Percentiles rank a stretch among this genome's conserved stretches.
These are phyloP conservation scores for Mucor velutinosus DNA, from an alignment of 371 early-diverging fungal genomes.

Conservation along the genomic window DNA sequence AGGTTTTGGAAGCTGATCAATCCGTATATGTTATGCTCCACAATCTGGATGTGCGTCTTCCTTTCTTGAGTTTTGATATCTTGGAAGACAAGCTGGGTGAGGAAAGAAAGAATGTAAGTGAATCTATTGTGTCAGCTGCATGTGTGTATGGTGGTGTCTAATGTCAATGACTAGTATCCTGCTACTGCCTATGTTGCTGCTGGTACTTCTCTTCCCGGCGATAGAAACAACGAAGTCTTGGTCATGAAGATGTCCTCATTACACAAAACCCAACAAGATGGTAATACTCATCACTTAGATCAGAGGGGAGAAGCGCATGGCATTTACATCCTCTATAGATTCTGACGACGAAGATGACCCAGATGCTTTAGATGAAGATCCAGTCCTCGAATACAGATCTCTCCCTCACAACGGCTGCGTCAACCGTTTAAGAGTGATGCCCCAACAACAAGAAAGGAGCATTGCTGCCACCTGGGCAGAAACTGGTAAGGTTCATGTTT, in stretches of 20 bases:
- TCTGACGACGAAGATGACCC: constrained; percentile 81
- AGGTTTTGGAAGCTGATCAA: constrained; percentile 92
- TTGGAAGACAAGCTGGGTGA: constrained; percentile 83
- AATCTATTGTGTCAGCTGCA: neutral
- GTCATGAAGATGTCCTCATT: constrained; percentile 94
- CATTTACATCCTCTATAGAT: constrained; percentile 29
- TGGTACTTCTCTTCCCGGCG: constrained; percentile 89
- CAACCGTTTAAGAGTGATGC: constrained; percentile 85
- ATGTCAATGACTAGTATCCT: constrained; percentile 67
- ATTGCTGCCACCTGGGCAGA: constrained; percentile 95
- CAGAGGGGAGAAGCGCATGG: neutral
- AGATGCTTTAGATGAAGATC: constrained; percentile 88
- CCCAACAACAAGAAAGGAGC: constrained; percentile 57
- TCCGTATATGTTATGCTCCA: constrained; percentile 97
- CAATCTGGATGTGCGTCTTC: constrained; percentile 89
- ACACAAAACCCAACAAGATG: constrained; percentile 89
- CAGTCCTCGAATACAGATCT: constrained; percentile 82
- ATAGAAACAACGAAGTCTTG: constrained; percentile 86
- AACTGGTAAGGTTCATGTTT: constrained; percentile 91
- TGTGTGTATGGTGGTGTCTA: neutral
- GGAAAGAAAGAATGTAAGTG: constrained; percentile 71
- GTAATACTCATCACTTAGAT: constrained; percentile 28
- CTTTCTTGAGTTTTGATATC: constrained; percentile 96
- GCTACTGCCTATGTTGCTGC: constrained; percentile 92
- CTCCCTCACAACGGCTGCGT: constrained; percentile 90